phyloP scores from a whole-genome alignment of 306 rosid species.

The Rosa lucieae region DNA sequence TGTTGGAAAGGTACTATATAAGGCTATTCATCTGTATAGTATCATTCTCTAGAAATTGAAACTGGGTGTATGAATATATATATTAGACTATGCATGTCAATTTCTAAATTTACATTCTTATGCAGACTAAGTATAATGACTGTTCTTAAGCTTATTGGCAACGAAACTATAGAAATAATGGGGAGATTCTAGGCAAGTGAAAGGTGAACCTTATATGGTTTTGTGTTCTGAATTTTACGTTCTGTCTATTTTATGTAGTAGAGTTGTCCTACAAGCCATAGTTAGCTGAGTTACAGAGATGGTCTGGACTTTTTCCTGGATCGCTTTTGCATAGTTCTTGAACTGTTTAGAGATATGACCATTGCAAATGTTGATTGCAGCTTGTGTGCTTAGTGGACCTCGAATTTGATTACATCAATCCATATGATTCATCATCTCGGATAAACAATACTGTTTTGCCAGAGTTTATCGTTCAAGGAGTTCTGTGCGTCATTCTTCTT shows the following conservation, averaged over 20 bases:
- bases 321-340: not conserved
- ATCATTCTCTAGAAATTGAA: not conserved
- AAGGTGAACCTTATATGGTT: not conserved
- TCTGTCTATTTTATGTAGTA: not conserved
- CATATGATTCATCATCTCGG: conserved; percentile 78
- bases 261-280: not conserved
- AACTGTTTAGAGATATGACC: conserved; percentile 6
- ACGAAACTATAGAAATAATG: not conserved
- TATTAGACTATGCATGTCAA: too few relatives aligned
- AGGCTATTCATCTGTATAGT: not conserved
- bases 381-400: conserved; percentile 84
- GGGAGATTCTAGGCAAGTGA: not conserved
- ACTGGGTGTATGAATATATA: not conserved
- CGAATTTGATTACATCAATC: conserved; percentile 89
- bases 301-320: not conserved
- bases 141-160: not conserved
- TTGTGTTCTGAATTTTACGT: not conserved
- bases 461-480: conserved; percentile 70
- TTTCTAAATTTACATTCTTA: not conserved
- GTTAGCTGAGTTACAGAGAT: not conserved
- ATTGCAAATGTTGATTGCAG: conserved; percentile 45
- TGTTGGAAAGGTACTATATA: not conserved
- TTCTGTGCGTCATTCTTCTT: conserved; percentile 59
- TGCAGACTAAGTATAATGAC: not conserved
- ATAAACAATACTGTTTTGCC: conserved; percentile 71